Percentiles rank a stretch among this genome's conserved stretches.
phyloP scores from a whole-genome alignment of 805 yeast genomes.

The Yamadazyma kitorensis region DNA sequence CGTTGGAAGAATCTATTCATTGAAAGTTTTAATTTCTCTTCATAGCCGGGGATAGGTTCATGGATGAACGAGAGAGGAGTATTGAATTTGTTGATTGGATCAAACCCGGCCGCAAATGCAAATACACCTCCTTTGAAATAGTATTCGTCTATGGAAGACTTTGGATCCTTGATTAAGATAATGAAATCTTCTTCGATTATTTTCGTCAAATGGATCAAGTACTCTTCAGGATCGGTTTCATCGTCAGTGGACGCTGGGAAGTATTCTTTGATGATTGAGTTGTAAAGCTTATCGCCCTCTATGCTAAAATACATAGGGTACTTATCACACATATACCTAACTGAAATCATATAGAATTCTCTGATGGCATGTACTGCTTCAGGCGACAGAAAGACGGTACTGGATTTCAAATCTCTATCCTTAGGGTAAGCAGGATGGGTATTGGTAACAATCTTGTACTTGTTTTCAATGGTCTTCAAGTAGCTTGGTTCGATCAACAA shows the following conservation, averaged over 20 bases:
- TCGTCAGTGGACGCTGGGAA: slow-evolving; percentile 11
- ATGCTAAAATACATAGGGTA: slow-evolving; percentile 37
- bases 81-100: slow-evolving; percentile 36
- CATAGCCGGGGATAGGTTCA: slow-evolving; percentile 43
- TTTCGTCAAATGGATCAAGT: slow-evolving; percentile 22
- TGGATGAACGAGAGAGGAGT: slow-evolving; percentile 37
- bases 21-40: slow-evolving; percentile 33
- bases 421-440: slow-evolving; percentile 30
- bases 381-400: slow-evolving; percentile 30
- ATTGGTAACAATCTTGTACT: slow-evolving; percentile 27
- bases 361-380: slow-evolving; percentile 34
- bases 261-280: slow-evolving; percentile 23
- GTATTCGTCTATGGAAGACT: slow-evolving; percentile 34
- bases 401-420: slow-evolving; percentile 21
- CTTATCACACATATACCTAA: slow-evolving; percentile 32
- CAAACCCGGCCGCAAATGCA: slow-evolving; percentile 46
- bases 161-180: slow-evolving; percentile 35
- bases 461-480: slow-evolving; percentile 21
- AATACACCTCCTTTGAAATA: slow-evolving; percentile 43
- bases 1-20: slow-evolving; percentile 42
- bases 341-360: slow-evolving; percentile 32
- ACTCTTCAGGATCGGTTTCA: slow-evolving; percentile 12
- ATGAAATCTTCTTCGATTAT: slow-evolving; percentile 43
- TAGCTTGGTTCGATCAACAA: slow-evolving; percentile 38
- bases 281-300: slow-evolving; percentile 18